Base-by-base conservation (phyloP, 768 basidiomycete genomes). In the Astraeus odoratus region DNA sequence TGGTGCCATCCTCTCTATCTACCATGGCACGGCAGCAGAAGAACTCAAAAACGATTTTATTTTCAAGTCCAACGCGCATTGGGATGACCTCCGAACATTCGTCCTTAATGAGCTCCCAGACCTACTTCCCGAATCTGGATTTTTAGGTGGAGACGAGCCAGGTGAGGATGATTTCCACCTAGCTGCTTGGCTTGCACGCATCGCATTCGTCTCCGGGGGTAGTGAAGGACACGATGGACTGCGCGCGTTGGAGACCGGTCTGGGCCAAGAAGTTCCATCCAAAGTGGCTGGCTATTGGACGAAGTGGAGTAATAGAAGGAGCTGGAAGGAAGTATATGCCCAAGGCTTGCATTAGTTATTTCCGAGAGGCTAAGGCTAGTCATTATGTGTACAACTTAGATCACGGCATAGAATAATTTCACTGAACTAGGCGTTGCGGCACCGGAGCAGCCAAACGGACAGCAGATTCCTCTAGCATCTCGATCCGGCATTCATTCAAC, bases 401-500 rank as follows among this genome's bases (percentile, higher is more conserved):
- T 34, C 19, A 37, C 20, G 20, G 22, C 19, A 38, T 15, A 4
- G 37, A 22, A 38, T 4, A 15, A 23, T 23, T 23, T 13, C 37
- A 24, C 15, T 22, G 13, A 37, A 2, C 18, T 22, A 8, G 22
- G 18, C 13, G 22, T 38, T 23, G 22, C 13, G 37, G 4, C 12
- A 38, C 22, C 15, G 37, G 37, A 22, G 37, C 25, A 23, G 67
- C 60, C 27, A 74, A 51, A 23, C 72, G 72, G 16, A 73, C 73
- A 23, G 69, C 66, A 6, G 81, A 78, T 15, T 81, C 65, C 38
- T 72, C 76, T 39, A 78, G 64, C 75, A 83, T 81, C 58, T 83
- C 83, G 50, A 77, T 58, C 23, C 75, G 73, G 51, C 79, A 84
- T 39, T 83, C 81, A 42, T 76, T 67, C 55, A 86, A 65, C 42